These are phyloP conservation scores for Picea sitchensis DNA, from an alignment of 75 land plant genomes.

Conservation along the genomic window DNA sequence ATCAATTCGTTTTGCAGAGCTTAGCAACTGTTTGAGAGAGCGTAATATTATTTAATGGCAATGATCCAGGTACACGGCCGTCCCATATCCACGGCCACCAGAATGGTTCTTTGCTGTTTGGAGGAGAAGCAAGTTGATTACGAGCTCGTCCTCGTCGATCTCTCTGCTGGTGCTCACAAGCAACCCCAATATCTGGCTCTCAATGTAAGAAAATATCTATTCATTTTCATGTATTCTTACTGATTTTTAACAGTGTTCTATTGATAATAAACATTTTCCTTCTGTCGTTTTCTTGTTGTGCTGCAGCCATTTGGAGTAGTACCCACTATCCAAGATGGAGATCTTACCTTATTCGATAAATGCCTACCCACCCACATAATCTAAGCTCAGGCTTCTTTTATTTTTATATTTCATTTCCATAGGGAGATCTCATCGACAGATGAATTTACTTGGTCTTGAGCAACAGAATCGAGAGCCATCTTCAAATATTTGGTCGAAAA, in stretches of 20 bases:
- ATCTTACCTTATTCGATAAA: neutral
- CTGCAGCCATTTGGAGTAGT: neutral
- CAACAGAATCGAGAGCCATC: slow-evolving; percentile 60
- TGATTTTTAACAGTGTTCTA: no score
- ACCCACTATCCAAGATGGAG: neutral
- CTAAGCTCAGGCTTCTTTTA: no score
- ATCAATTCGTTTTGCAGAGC: no score
- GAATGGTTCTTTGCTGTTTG: neutral
- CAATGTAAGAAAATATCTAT: neutral
- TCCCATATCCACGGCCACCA: neutral
- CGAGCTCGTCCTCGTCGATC: neutral
- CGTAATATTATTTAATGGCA: neutral
- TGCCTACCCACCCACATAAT: no score
- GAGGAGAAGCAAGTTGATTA: neutral
- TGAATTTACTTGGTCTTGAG: no score
- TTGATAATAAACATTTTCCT: no score
- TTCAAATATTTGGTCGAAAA: slow-evolving; percentile 39
- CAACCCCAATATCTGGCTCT: neutral
- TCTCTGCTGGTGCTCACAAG: neutral
- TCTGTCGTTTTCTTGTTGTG: neutral
- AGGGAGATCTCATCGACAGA: neutral
- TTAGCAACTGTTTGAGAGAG: no score
- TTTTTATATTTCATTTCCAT: no score
- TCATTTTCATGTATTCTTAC: neutral
- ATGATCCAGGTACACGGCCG: neutral